Evolutionary conservation across 106 monocot genomes (phyloP).

Genomic region (Dioscorea dumetorum): DNA sequence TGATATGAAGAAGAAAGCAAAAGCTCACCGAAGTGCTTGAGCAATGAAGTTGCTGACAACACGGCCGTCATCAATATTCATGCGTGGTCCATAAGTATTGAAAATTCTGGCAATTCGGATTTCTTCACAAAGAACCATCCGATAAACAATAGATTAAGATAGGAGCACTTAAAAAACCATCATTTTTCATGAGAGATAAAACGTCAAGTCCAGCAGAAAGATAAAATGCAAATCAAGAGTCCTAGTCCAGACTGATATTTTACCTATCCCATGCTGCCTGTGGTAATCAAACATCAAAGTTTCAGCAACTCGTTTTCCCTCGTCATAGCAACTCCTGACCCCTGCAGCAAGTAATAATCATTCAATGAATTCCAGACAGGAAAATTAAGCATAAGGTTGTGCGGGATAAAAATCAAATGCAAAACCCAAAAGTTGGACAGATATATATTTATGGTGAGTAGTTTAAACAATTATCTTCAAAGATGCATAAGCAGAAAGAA

Average conservation of each 20-base stretch:
- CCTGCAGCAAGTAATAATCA: constrained; percentile 17
- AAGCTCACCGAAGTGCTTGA: constrained; percentile 76
- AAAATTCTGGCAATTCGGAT: constrained; percentile 97
- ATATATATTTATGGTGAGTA: too few species aligned
- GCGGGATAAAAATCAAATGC: too few species aligned
- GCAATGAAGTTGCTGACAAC: constrained; percentile 99
- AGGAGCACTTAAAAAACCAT: too few species aligned
- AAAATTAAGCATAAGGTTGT: too few species aligned
- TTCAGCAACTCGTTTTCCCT: constrained; percentile 79
- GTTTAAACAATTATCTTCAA: too few species aligned
- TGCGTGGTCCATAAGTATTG: constrained; percentile 96
- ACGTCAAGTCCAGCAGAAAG: too few species aligned
- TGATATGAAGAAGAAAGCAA: not conserved
- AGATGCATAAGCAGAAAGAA: too few species aligned
- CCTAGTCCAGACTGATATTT: not conserved
- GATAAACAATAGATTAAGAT: not conserved
- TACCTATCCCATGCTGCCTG: constrained; percentile 79
- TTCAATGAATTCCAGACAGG: too few species aligned
- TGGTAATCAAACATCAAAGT: constrained; percentile 78
- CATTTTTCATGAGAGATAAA: too few species aligned
- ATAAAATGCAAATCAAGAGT: too few species aligned
- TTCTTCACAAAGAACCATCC: constrained; percentile 28
- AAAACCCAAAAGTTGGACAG: too few species aligned
- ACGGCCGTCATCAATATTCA: constrained; percentile 99
- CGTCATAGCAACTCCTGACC: constrained; percentile 79